These are phyloP conservation scores for Heterococcus sp. DNA, from an alignment of 108 stramenopile species.

Conservation along the genomic window DNA sequence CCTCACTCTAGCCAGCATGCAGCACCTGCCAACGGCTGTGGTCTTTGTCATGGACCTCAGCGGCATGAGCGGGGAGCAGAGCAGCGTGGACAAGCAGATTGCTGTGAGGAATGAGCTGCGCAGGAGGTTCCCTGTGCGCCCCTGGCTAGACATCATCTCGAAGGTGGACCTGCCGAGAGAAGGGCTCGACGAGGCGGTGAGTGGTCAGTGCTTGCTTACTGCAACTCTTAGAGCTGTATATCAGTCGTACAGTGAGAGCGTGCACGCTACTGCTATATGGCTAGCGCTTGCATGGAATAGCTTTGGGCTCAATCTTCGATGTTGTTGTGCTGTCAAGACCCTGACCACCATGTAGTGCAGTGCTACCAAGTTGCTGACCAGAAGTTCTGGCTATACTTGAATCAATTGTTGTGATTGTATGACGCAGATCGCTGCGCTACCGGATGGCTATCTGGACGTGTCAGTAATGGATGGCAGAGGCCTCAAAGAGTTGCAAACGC, in stretches of 20 bases:
- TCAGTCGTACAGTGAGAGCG: too few relatives aligned
- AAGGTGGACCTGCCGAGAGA: conserved; percentile 67
- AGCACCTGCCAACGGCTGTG: conserved; percentile 88
- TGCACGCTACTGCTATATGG: too few relatives aligned
- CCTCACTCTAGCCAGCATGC: conserved; percentile 89
- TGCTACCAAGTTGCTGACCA: too few relatives aligned
- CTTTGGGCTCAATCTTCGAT: too few relatives aligned
- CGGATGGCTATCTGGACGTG: conserved; percentile 32
- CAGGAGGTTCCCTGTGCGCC: conserved; percentile 76
- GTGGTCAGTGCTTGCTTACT: too few relatives aligned
- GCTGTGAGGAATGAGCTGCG: conserved; percentile 73
- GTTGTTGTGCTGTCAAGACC: too few relatives aligned
- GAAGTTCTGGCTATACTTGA: too few relatives aligned
- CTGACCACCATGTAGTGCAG: too few relatives aligned
- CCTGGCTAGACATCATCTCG: conserved; percentile 94
- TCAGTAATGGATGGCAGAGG: conserved; percentile 28
- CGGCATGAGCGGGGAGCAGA: conserved; percentile 80
- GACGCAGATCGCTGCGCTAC: conserved; percentile 23
- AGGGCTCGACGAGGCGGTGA: conserved; percentile 16
- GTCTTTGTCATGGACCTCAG: conserved; percentile 94
- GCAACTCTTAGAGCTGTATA: too few relatives aligned
- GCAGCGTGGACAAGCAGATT: conserved; percentile 65
- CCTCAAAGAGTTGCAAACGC: conserved; percentile 9
- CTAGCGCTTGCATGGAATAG: too few relatives aligned
- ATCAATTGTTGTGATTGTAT: too few relatives aligned